These are phyloP conservation scores for Botrytis paeoniae DNA, from an alignment of 2,329 filamentous ascomycete species.

Conservation along the genomic window DNA sequence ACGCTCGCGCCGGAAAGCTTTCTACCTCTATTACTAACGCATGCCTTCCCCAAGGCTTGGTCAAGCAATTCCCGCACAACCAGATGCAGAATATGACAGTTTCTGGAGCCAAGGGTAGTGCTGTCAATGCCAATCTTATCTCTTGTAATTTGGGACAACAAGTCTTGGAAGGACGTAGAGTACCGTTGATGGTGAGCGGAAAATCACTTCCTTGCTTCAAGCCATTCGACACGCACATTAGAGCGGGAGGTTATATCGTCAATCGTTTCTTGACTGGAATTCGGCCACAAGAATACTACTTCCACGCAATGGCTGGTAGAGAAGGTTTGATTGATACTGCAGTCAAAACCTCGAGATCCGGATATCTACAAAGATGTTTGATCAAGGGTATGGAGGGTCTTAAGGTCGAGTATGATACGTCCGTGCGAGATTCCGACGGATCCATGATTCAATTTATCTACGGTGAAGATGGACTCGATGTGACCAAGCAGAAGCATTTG, in stretches of 20 bases:
- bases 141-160: conserved; percentile 97
- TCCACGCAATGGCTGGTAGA: conserved; percentile 98
- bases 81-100: conserved; percentile 99
- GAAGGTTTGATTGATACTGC: conserved; percentile 98
- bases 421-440: conserved; percentile 90
- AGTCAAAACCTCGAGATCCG: conserved; percentile 95
- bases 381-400: conserved; percentile 99
- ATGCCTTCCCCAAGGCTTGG: conserved; percentile 77
- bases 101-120: conserved; percentile 89
- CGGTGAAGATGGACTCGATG: conserved; percentile 92
- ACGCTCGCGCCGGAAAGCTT: conserved; percentile 63
- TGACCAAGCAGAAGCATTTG: conserved; percentile 90
- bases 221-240: conserved; percentile 82
- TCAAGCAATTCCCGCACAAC: conserved; percentile 92
- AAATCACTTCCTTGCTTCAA: conserved; percentile 94
- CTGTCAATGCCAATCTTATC: conserved; percentile 95
- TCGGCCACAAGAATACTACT: conserved; percentile 96
- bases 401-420: conserved; percentile 87
- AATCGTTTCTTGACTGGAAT: conserved; percentile 98
- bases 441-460: conserved; percentile 93
- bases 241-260: conserved; percentile 89
- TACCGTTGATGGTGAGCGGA: conserved; percentile 96
- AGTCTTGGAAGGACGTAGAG: conserved; percentile 88
- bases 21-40: conserved; percentile 74
- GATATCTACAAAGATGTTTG: conserved; percentile 92